Conservation (phyloP, 2,329 filamentous ascomycete genomes). For the Phoma sp. region DNA sequence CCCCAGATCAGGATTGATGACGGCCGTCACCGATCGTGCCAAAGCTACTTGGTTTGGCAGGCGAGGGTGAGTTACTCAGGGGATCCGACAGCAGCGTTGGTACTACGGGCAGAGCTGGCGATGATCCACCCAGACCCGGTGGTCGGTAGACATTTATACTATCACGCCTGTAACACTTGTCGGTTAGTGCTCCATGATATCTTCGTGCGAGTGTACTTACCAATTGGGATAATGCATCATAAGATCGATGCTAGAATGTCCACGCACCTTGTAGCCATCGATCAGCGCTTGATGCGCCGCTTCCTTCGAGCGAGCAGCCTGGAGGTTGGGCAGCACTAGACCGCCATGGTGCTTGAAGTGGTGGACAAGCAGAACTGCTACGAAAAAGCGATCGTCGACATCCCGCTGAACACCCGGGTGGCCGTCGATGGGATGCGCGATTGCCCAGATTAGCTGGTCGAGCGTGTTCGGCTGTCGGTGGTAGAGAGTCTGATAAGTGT, state of each 20-base stretch:
- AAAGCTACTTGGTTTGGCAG: too few relatives aligned
- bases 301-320: slow-evolving; percentile 2
- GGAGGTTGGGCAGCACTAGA: slow-evolving; percentile 13
- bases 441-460: slow-evolving; percentile 19
- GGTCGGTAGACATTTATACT: not conserved
- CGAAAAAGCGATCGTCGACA: not conserved
- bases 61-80: too few relatives aligned
- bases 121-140: not conserved
- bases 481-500: not conserved
- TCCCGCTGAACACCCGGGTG: slow-evolving; percentile 10
- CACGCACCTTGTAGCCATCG: not conserved
- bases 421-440: not conserved
- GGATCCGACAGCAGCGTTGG: too few relatives aligned
- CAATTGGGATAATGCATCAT: slow-evolving; percentile 9
- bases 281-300: not conserved
- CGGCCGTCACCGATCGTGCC: too few relatives aligned
- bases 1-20: too few relatives aligned
- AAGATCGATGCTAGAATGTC: not conserved
- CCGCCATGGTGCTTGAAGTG: slow-evolving; percentile 23
- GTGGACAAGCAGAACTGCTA: slow-evolving; percentile 15
- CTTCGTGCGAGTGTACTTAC: not conserved
- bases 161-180: not conserved
- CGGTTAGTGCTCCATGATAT: not conserved
- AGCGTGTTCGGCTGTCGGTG: not conserved
- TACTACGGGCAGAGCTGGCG: too few relatives aligned